A percentile compares a stretch with the other conserved stretches of the same genome.
These are phyloP conservation scores for Xerophyta viscosa DNA, from an alignment of 106 monocot species.

Conservation along the genomic window DNA sequence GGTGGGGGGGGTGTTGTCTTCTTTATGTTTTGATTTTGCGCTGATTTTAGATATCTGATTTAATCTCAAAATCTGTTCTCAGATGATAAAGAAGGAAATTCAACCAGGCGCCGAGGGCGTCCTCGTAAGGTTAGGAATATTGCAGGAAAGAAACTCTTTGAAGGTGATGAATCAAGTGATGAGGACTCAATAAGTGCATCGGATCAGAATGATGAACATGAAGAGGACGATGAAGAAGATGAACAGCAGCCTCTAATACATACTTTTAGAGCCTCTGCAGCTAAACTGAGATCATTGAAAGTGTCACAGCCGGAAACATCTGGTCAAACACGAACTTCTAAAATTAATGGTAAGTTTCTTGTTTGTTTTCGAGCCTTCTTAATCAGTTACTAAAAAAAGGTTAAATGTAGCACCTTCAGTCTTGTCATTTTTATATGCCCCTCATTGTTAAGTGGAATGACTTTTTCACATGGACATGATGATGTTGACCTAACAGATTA, in stretches of 20 bases:
- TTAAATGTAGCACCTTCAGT: no score
- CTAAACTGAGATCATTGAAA: slow-evolving; percentile 67
- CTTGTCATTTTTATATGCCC: no score
- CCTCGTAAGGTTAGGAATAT: slow-evolving; percentile 63
- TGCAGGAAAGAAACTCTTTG: slow-evolving; percentile 79
- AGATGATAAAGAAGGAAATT: slow-evolving; percentile 64
- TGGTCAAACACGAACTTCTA: slow-evolving; percentile 31
- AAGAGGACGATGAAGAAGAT: slow-evolving; percentile 51
- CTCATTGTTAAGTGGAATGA: no score
- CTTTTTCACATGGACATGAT: no score
- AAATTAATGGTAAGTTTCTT: slow-evolving; percentile 30
- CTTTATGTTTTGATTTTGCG: no score
- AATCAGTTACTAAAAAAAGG: no score
- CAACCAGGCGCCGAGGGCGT: slow-evolving; percentile 66
- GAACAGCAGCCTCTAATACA: slow-evolving; percentile 68
- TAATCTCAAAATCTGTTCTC: background rate
- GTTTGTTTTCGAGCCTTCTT: no score
- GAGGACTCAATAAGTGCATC: slow-evolving; percentile 77
- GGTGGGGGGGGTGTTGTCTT: no score
- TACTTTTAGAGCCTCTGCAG: slow-evolving; percentile 48
- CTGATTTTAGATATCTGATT: background rate
- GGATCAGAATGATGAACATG: slow-evolving; percentile 45
- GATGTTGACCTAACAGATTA: no score
- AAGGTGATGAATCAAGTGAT: slow-evolving; percentile 57
- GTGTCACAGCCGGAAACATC: slow-evolving; percentile 25